Percentiles rank a stretch among this genome's conserved stretches.
Evolutionary conservation across 169 alveolate species (phyloP).

Genomic region (Eimeria falciformis): DNA sequence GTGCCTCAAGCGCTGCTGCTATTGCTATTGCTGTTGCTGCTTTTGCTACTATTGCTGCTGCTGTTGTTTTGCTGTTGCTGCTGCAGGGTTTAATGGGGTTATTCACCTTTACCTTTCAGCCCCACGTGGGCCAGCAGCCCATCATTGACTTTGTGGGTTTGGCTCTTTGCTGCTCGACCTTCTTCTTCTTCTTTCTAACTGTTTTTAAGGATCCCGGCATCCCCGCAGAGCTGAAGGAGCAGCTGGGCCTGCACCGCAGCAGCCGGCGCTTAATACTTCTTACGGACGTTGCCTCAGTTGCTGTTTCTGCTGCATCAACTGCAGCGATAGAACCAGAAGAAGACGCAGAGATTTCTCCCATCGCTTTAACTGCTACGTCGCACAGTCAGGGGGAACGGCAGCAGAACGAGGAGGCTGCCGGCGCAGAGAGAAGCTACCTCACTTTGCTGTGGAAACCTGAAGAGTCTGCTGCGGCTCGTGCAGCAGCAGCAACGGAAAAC

Average conservation of each 20-base stretch:
- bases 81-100: constrained; percentile 19
- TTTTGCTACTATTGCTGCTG: background rate
- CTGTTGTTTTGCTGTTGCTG: constrained; percentile 15
- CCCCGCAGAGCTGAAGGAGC: constrained; percentile 18
- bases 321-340: background rate
- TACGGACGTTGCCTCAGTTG: background rate
- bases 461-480: background rate
- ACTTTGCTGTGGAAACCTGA: background rate
- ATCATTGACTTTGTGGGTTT: background rate
- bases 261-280: background rate
- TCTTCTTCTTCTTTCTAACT: constrained; percentile 2
- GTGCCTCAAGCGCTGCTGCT: constrained; percentile 13
- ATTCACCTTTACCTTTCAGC: background rate
- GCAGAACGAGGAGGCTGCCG: background rate
- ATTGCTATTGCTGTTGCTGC: background rate
- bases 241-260: background rate
- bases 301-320: background rate
- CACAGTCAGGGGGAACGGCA: background rate
- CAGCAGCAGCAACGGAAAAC: background rate
- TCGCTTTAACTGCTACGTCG: background rate
- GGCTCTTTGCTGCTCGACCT: background rate
- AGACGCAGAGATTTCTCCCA: background rate
- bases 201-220: constrained; percentile 64
- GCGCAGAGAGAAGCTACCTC: too few relatives aligned
- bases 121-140: background rate